These are phyloP conservation scores for Coniferiporia weirii DNA, from an alignment of 1,284 basidiomycete genomes.

Conservation along the genomic window DNA sequence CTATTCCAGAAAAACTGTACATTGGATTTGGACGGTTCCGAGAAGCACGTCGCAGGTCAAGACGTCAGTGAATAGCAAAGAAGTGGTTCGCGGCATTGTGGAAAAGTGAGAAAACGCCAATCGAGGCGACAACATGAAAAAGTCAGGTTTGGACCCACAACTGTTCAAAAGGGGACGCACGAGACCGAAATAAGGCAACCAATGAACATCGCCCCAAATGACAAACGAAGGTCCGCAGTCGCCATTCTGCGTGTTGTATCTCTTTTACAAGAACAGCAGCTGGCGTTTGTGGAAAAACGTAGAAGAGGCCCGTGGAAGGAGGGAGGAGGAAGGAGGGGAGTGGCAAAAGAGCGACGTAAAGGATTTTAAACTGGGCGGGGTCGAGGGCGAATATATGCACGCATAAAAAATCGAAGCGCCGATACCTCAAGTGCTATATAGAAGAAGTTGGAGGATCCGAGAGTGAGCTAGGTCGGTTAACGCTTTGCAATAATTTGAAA, in stretches of 20 bases:
- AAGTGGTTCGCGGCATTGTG: background rate
- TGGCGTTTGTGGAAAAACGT: background rate
- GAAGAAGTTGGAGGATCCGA: too few species aligned
- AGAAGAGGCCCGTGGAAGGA: background rate
- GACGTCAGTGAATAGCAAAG: background rate
- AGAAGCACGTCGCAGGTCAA: background rate
- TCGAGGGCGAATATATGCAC: background rate
- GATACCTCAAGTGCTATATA: too few species aligned
- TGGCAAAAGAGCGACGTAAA: background rate
- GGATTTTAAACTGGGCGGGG: background rate
- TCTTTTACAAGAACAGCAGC: background rate
- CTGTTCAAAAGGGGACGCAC: constrained; percentile 3
- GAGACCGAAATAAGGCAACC: constrained; percentile 16
- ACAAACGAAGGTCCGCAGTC: constrained; percentile 10
- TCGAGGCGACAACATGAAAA: background rate
- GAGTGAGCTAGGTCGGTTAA: too few species aligned
- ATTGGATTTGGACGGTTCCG: background rate
- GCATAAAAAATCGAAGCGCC: background rate
- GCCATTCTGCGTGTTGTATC: constrained; percentile 8
- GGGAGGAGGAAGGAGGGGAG: background rate
- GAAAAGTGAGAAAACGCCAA: background rate
- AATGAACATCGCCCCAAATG: constrained; percentile 18
- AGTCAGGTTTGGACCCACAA: background rate
- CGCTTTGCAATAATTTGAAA: too few species aligned
- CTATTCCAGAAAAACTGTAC: constrained; percentile 16